Conservation (phyloP, 352 stramenopile genomes). For the Globisporangium solare region DNA sequence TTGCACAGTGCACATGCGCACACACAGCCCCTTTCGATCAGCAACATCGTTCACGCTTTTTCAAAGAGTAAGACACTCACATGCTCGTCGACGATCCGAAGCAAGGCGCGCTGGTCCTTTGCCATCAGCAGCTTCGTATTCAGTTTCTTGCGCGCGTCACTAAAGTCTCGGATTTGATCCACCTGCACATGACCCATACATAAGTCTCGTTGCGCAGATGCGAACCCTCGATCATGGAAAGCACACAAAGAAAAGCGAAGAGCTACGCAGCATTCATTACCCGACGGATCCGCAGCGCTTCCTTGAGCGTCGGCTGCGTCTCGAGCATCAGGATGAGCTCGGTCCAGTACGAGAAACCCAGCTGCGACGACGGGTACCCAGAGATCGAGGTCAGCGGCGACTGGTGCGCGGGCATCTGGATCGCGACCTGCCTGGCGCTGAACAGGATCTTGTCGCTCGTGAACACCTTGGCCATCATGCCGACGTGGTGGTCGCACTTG, state of each 20-base stretch:
- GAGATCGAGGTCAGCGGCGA: conserved; percentile 70
- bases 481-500: conserved; percentile 56
- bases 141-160: conserved; percentile 39
- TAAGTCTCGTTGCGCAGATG: too few species aligned
- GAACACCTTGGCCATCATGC: conserved; percentile 54
- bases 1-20: neutral
- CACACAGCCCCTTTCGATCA: too few species aligned
- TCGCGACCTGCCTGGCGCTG: conserved; percentile 52
- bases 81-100: conserved; percentile 59
- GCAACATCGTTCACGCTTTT: too few species aligned
- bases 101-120: conserved; percentile 49
- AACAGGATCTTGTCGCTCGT: conserved; percentile 72
- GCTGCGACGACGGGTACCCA: conserved; percentile 65
- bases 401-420: conserved; percentile 68
- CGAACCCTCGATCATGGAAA: neutral
- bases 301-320: conserved; percentile 61
- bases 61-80: conserved; percentile 20
- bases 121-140: conserved; percentile 64
- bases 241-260: neutral
- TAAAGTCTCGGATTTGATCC: conserved; percentile 56
- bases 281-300: conserved; percentile 54
- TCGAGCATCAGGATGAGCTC: conserved; percentile 76
- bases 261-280: conserved; percentile 12
- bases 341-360: conserved; percentile 75
- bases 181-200: conserved; percentile 17